Percentiles rank a stretch among this genome's conserved stretches.
Evolutionary conservation across 345 rosid genomes (phyloP).

Genomic region (Carallia pectinifolia): DNA sequence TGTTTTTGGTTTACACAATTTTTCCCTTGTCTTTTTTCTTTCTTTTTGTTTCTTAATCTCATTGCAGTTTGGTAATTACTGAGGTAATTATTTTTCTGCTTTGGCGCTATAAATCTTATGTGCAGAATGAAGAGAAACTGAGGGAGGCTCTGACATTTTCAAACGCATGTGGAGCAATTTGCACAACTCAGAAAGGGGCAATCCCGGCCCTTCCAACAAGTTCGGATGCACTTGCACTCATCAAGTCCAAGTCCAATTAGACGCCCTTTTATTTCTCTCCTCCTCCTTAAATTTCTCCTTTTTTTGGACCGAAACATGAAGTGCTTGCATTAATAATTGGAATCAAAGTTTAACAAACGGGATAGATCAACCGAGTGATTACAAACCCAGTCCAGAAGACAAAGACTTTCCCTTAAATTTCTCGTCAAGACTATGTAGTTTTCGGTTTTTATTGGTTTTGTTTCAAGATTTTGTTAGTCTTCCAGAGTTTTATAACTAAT

Average conservation of each 20-base stretch:
- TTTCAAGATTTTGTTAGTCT: neutral
- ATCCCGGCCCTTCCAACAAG: conserved; percentile 56
- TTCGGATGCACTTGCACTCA: conserved; percentile 44
- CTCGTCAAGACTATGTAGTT: neutral
- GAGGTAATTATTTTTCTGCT: no score
- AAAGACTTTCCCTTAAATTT: neutral
- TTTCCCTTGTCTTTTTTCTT: neutral
- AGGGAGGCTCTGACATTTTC: conserved; percentile 50
- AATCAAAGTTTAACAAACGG: no score
- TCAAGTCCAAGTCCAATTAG: conserved; percentile 29
- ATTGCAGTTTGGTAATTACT: no score
- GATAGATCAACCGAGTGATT: no score
- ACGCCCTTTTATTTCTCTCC: neutral
- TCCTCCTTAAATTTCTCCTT: neutral
- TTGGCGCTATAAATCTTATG: neutral
- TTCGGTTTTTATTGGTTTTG: neutral
- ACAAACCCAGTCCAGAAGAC: no score
- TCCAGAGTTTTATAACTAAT: no score
- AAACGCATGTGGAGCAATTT: conserved; percentile 68
- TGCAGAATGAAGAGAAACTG: conserved; percentile 50
- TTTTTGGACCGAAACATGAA: no score
- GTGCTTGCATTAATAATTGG: no score
- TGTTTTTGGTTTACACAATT: no score
- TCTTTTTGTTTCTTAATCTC: neutral
- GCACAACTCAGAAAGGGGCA: conserved; percentile 66